A percentile compares a stretch with the other conserved stretches of the same genome.
phyloP scores from a whole-genome alignment of 768 basidiomycete species.

The Pleurotus salmoneostramineus region DNA sequence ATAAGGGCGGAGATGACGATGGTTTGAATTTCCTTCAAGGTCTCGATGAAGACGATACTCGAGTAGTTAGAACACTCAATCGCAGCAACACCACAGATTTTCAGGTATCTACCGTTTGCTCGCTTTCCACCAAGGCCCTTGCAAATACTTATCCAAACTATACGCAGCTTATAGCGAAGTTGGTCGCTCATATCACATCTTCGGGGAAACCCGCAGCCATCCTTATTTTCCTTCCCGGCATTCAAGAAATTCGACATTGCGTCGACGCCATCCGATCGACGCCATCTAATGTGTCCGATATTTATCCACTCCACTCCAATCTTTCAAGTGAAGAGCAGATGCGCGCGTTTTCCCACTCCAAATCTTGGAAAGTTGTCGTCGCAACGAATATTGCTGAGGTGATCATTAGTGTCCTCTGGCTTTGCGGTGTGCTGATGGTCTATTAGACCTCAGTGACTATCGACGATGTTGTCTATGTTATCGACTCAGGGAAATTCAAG shows the following conservation, averaged over 20 bases:
- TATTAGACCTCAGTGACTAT: conserved; percentile 84
- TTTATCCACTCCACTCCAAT: conserved; percentile 87
- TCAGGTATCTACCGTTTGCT: conserved; percentile 36
- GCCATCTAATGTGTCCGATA: conserved; percentile 34
- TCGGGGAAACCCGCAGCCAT: conserved; percentile 58
- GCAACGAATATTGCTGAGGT: conserved; percentile 93
- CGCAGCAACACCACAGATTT: conserved; percentile 70
- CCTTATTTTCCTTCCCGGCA: conserved; percentile 88
- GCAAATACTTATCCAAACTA: background rate
- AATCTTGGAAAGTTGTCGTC: conserved; percentile 79
- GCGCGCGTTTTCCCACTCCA: conserved; percentile 60
- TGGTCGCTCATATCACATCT: conserved; percentile 60
- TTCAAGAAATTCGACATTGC: conserved; percentile 81
- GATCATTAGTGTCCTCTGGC: conserved; percentile 8
- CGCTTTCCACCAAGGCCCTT: background rate
- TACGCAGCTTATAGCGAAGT: conserved; percentile 57
- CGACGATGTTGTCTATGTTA: conserved; percentile 81
- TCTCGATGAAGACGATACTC: conserved; percentile 45
- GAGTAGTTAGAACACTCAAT: conserved; percentile 56
- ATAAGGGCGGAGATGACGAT: conserved; percentile 37
- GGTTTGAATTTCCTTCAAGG: conserved; percentile 44
- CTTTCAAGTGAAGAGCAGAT: conserved; percentile 82
- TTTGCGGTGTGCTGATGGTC: background rate
- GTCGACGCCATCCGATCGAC: conserved; percentile 51
- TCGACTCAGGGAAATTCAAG: conserved; percentile 84